These are phyloP conservation scores for Ministeria vibrans DNA, from an alignment of 78 protist species.

Conservation along the genomic window DNA sequence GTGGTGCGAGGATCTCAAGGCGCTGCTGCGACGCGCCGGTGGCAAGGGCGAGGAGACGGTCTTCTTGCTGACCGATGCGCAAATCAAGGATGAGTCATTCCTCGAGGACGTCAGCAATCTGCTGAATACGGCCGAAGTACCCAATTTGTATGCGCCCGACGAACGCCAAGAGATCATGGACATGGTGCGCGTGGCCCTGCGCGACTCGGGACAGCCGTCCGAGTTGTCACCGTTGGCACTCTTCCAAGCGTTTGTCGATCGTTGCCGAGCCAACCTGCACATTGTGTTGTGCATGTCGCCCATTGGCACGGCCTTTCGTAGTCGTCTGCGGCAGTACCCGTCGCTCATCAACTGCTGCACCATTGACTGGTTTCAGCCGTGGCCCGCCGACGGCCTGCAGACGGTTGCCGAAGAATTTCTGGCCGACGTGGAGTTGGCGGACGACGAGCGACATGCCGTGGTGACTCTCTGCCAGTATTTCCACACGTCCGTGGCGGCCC, in stretches of 20 bases:
- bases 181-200: constrained; percentile 39
- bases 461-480: constrained; percentile 10
- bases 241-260: constrained; percentile 22
- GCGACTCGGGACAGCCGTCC: constrained; percentile 9
- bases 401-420: not conserved
- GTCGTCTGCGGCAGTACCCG: constrained; percentile 72
- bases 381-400: constrained; percentile 72
- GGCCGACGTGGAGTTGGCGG: constrained; percentile 43
- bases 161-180: constrained; percentile 52
- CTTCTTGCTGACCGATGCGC: constrained; percentile 74
- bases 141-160: constrained; percentile 48
- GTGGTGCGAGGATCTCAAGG: constrained; percentile 57
- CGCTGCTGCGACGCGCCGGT: constrained; percentile 47
- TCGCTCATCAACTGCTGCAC: constrained; percentile 81
- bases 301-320: constrained; percentile 51
- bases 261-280: constrained; percentile 47
- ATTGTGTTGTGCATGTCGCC: constrained; percentile 64
- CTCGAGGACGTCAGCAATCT: constrained; percentile 68
- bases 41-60: constrained; percentile 32
- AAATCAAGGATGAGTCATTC: constrained; percentile 57
- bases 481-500: not conserved
- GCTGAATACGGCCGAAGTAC: constrained; percentile 85
- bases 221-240: constrained; percentile 8
- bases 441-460: constrained; percentile 53
- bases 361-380: constrained; percentile 70